Base-by-base conservation (phyloP, 2,329 filamentous ascomycete species). In the Elsinoe necatrix region DNA sequence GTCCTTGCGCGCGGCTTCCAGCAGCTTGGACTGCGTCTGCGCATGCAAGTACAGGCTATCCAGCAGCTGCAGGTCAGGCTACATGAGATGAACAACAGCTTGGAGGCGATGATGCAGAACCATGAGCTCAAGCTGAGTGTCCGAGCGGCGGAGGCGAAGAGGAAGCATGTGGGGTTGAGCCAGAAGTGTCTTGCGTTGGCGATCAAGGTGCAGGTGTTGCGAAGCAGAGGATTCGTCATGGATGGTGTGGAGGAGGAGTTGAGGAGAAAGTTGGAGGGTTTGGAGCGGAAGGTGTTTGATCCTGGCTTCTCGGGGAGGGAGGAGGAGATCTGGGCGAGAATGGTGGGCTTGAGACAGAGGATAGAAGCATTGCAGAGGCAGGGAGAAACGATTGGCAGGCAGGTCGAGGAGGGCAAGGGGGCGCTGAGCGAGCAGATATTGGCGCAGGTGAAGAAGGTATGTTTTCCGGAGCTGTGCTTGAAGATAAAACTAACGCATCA, bases 301-400 rank as follows among this genome's bases (percentile, higher is more conserved):
- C 88, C 89, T 6, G 83, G 84, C 6, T 77, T 92, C 56, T 80
- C 81, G 35, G 87, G 87, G 2, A 77, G 87, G 62, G 85, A 89
- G 67, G 89, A 93, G 70, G 88, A 93, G 74, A 82, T 93, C 43
- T 93, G 88, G 88, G 89, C 87, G 61, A 77, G 88, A 45, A 80
- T 93, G 73, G 85, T 90, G 50, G 80, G 85, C 35, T 74, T 93
- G 48, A 77, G 86, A 61, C 86, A 87, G 60, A 82, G 89, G 62
- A 85, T 86, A 20, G 81, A 85, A 62, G 80, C 83, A 64, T 71
- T 95, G 63, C 85, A 85, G 66, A 82, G 81, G 63, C 87, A 93
- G 73, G 78, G 89, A 58, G 86, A 85, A 67, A 84, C 83, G 72
- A 75, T 84, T 56, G 80, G 82, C 41, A 73, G 70, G 60, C 66